phyloP scores from a whole-genome alignment of 331 rosid species.

The Arachis monticola region DNA sequence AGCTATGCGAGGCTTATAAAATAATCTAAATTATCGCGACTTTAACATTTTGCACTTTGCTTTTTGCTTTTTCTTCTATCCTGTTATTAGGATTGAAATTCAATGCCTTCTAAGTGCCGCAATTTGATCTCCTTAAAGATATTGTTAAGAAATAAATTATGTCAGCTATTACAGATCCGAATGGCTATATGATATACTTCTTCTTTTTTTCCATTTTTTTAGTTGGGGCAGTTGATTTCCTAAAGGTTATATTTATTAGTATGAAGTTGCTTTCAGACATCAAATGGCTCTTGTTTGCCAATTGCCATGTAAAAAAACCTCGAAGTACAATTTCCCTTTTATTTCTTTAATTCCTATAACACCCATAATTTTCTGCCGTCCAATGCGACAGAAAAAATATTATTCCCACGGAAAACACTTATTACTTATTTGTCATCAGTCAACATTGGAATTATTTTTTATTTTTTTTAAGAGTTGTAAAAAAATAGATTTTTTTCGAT shows the following conservation, averaged over 20 bases:
- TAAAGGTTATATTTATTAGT: no score
- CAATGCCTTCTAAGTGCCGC: neutral
- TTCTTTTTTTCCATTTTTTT: neutral
- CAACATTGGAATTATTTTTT: no score
- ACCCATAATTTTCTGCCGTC: no score
- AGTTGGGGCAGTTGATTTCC: neutral
- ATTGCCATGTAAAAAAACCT: neutral
- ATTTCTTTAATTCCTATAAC: no score
- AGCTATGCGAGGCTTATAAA: neutral
- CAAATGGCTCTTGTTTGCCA: neutral
- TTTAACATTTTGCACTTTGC: neutral
- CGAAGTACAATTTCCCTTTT: no score
- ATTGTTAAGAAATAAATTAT: neutral
- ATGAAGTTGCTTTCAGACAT: constrained; percentile 3
- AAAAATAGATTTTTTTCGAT: no score
- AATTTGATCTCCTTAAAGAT: neutral
- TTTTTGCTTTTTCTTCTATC: neutral
- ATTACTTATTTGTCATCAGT: no score
- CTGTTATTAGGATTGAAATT: neutral
- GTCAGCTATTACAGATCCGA: neutral
- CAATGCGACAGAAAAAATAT: no score
- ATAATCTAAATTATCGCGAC: neutral
- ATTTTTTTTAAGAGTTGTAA: no score
- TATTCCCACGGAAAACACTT: no score
- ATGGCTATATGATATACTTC: neutral